phyloP scores from a whole-genome alignment of 164 flowering plant genomes.

The Taxillus chinensis region DNA sequence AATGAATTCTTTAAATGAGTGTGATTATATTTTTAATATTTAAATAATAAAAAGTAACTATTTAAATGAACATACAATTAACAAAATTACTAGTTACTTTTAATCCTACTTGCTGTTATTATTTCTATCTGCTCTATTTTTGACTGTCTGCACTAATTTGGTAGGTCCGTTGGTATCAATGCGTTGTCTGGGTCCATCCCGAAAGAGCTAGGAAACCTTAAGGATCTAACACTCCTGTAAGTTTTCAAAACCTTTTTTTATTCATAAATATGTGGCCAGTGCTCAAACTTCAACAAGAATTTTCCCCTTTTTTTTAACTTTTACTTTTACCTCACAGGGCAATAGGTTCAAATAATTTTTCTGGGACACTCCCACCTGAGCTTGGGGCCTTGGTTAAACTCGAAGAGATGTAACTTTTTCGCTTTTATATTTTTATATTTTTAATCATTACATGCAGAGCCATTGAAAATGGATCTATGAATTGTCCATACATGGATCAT shows the following conservation, averaged over 20 bases:
- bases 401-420: conserved; percentile 18
- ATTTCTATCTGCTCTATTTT: neutral
- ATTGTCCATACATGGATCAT: too few relatives aligned
- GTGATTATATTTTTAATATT: too few relatives aligned
- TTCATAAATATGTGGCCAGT: too few relatives aligned
- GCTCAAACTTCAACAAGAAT: conserved; percentile 1
- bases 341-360: conserved; percentile 27
- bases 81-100: too few relatives aligned
- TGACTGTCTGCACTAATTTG: neutral
- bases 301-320: neutral
- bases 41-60: too few relatives aligned
- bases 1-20: too few relatives aligned
- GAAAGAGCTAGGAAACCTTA: conserved; percentile 41
- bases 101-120: conserved; percentile 13
- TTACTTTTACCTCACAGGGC: conserved; percentile 12
- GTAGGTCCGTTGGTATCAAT: conserved; percentile 26
- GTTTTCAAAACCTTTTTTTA: conserved; percentile 26
- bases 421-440: too few relatives aligned
- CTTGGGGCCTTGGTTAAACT: conserved; percentile 23
- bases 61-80: too few relatives aligned
- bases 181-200: conserved; percentile 35
- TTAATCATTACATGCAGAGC: neutral
- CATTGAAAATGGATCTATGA: neutral
- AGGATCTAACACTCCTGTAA: conserved; percentile 35
- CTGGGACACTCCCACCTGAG: conserved; percentile 30